A percentile compares a stretch with the other conserved stretches of the same genome.
Evolutionary conservation across 176 grass and related monocot species (phyloP).

Genomic region (maize (Zea mays)): Zm-B73-REFERENCE-NAM-5.0 NC_050099.1:197390001-197390500

Average conservation of each 20-base stretch:
- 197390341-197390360: neutral
- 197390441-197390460: constrained; percentile 61
- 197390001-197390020: constrained; percentile 70
- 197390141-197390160: constrained; percentile 91
- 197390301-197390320: constrained; percentile 63
- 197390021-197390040: constrained; percentile 71
- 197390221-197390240: constrained; percentile 64
- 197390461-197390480: constrained; percentile 56
- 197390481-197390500: neutral
- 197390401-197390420: neutral
- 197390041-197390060: constrained; percentile 66
- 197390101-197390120: constrained; percentile 92
- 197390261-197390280: constrained; percentile 60
- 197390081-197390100: constrained; percentile 91
- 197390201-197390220: constrained; percentile 49
- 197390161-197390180: constrained; percentile 90
- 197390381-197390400: constrained; percentile 57
- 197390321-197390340: neutral
- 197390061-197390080: constrained; percentile 67
- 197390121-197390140: constrained; percentile 71
- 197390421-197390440: neutral
- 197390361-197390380: constrained; percentile 57
- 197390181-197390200: constrained; percentile 73
- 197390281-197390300: constrained; percentile 82
- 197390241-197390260: constrained; percentile 46